Evolutionary conservation across 768 basidiomycete species (phyloP).

Genomic region (Lenzites betulinus): DNA sequence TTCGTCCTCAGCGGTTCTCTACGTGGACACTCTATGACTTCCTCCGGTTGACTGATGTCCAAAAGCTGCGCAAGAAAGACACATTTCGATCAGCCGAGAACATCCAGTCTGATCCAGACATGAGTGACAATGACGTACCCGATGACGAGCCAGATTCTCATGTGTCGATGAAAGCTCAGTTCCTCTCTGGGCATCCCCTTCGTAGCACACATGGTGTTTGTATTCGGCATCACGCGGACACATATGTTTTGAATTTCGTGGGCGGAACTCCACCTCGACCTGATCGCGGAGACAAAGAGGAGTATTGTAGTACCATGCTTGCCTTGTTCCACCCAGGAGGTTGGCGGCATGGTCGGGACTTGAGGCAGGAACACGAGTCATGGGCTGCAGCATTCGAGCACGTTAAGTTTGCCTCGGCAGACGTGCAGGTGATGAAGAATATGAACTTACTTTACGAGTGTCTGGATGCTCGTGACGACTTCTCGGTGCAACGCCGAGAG

Average conservation of each 20-base stretch:
- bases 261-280: background rate
- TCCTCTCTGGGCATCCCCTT: background rate
- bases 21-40: background rate
- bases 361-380: background rate
- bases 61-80: background rate
- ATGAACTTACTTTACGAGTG: conserved; percentile 39
- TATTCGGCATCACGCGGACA: background rate
- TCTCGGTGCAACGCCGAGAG: conserved; percentile 17
- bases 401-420: background rate
- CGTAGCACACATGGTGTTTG: background rate
- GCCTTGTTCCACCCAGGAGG: background rate
- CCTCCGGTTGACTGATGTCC: background rate
- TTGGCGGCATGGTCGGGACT: background rate
- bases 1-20: background rate
- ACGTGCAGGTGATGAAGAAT: conserved; percentile 27
- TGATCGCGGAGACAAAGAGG: background rate
- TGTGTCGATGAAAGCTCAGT: too few relatives aligned
- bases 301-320: background rate
- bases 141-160: too few relatives aligned
- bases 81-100: background rate
- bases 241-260: background rate
- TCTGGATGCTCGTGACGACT: conserved; percentile 38
- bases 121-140: too few relatives aligned
- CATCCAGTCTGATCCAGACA: too few relatives aligned
- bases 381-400: background rate